Evolutionary conservation across 192 early-diverging fungal species (phyloP).

Genomic region (Neocallimastix lanati): DNA sequence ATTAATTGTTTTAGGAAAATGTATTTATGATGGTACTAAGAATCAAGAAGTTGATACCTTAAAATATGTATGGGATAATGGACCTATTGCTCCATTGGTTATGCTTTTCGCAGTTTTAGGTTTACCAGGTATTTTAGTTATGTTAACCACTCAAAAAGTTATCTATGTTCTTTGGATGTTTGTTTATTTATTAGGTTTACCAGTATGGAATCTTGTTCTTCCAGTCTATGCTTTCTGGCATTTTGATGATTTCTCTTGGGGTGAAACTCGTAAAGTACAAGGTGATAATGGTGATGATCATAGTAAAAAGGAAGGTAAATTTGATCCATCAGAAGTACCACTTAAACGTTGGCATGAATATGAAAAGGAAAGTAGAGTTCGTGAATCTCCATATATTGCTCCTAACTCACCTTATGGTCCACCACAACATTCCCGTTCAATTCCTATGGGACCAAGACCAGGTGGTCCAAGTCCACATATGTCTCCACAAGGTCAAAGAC

Average conservation of each 20-base stretch:
- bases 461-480: too few species aligned
- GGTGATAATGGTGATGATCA: constrained; percentile 51
- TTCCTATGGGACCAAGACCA: background rate
- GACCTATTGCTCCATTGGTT: background rate
- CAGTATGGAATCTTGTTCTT: constrained; percentile 83
- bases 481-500: background rate
- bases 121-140: constrained; percentile 3
- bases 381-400: background rate
- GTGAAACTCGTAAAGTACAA: constrained; percentile 78
- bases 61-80: background rate
- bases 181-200: constrained; percentile 38
- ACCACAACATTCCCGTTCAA: too few species aligned
- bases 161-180: constrained; percentile 85
- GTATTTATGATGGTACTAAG: background rate
- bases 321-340: constrained; percentile 15
- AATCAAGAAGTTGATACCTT: background rate
- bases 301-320: constrained; percentile 14
- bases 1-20: background rate
- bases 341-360: constrained; percentile 20
- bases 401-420: background rate
- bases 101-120: constrained; percentile 1
- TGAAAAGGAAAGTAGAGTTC: constrained; percentile 4
- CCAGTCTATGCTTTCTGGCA: constrained; percentile 96
- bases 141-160: constrained; percentile 59
- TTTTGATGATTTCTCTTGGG: constrained; percentile 99